Percentiles rank a stretch among this genome's conserved stretches.
phyloP scores from a whole-genome alignment of 257 asterid genomes.

The Solanum sejunctum region DNA sequence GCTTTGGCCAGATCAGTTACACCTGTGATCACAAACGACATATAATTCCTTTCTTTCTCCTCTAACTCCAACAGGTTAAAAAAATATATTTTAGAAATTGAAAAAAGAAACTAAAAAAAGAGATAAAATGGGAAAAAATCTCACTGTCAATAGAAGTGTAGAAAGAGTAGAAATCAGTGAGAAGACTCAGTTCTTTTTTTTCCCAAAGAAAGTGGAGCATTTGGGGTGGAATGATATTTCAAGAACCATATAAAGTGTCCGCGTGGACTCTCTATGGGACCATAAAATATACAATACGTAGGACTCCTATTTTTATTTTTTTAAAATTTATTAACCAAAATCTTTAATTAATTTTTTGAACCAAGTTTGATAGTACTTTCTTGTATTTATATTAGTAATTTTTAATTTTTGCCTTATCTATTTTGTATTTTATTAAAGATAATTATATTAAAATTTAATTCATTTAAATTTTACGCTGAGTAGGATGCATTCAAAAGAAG shows the following conservation, averaged over 20 bases:
- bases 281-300: neutral
- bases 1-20: slow-evolving; percentile 4
- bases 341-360: neutral
- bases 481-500: neutral
- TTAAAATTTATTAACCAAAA: neutral
- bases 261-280: neutral
- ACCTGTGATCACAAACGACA: slow-evolving; percentile 1
- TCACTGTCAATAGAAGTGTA: neutral
- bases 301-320: neutral
- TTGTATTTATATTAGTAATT: neutral
- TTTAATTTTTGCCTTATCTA: neutral
- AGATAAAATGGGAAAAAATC: neutral
- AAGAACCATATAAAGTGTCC: neutral
- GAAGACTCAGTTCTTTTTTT: neutral
- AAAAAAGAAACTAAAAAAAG: neutral
- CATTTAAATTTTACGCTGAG: neutral
- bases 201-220: neutral
- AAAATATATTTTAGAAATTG: neutral
- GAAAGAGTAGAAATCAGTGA: neutral
- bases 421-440: too few species aligned
- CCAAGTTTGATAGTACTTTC: neutral
- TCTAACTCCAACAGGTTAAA: neutral
- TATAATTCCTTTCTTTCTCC: neutral
- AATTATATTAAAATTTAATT: neutral
- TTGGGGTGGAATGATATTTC: neutral